A percentile compares a stretch with the other conserved stretches of the same genome.
Conservation (phyloP, 2,329 filamentous ascomycete genomes). For the Trichoderma afroharzianum region DNA sequence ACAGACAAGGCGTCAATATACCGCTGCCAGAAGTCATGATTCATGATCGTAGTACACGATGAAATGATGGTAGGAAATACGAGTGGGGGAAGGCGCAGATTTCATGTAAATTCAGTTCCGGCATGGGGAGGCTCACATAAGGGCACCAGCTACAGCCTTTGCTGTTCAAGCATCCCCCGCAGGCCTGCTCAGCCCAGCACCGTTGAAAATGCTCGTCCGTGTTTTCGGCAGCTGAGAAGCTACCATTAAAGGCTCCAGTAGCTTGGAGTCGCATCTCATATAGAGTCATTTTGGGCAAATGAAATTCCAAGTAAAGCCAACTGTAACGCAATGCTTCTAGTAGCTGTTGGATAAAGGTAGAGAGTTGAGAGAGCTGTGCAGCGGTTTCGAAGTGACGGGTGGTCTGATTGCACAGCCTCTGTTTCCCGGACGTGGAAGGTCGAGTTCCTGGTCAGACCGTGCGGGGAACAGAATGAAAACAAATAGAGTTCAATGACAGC, state of each 20-base stretch:
- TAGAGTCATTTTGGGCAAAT: conserved; percentile 19
- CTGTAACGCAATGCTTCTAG: background rate
- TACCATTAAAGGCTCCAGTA: conserved; percentile 23
- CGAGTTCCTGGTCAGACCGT: background rate
- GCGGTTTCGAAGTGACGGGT: background rate
- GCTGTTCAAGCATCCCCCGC: conserved; percentile 42
- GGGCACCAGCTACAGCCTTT: conserved; percentile 52
- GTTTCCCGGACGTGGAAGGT: background rate
- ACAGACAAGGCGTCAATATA: background rate
- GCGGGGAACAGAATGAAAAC: background rate
- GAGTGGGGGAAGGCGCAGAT: background rate
- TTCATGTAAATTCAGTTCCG: background rate
- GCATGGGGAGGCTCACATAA: conserved; percentile 37
- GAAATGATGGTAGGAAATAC: background rate
- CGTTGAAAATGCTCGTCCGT: conserved; percentile 41
- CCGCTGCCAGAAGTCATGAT: background rate
- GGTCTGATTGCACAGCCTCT: background rate
- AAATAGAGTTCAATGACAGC: background rate
- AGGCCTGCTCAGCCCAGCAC: conserved; percentile 52
- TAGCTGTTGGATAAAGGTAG: background rate
- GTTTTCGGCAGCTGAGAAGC: conserved; percentile 30
- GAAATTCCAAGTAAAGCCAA: background rate
- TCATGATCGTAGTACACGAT: background rate
- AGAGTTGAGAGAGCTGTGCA: background rate
- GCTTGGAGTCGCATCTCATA: background rate